These are phyloP conservation scores for Parathielavia hyrcaniae DNA, from an alignment of 495 filamentous ascomycete species.

Conservation along the genomic window DNA sequence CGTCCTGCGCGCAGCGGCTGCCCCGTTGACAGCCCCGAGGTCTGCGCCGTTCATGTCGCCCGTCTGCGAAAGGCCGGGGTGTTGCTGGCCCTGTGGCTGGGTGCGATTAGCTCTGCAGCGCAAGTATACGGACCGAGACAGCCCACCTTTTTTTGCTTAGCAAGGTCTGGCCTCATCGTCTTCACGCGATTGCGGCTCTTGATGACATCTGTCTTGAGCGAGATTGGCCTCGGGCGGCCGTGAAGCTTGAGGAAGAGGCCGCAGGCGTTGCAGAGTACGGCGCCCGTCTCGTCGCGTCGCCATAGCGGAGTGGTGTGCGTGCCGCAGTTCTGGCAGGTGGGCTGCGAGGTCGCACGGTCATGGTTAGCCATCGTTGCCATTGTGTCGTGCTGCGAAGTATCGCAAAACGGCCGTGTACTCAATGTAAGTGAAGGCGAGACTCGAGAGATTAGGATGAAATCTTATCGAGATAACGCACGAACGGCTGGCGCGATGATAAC, in stretches of 20 bases:
- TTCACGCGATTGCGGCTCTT: conserved; percentile 99
- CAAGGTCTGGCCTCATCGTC: conserved; percentile 67
- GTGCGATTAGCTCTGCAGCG: neutral
- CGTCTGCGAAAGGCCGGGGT: conserved; percentile 46
- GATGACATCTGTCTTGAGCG: conserved; percentile 97
- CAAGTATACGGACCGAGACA: neutral
- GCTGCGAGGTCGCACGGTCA: conserved; percentile 68
- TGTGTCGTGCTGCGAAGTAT: conserved; percentile 14
- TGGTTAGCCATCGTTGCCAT: conserved; percentile 44
- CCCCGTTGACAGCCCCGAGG: conserved; percentile 35
- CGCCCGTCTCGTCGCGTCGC: conserved; percentile 91
- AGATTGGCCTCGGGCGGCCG: conserved; percentile 84
- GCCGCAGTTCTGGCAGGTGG: conserved; percentile 92
- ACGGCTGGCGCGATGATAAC: conserved; percentile 29
- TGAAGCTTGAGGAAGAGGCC: conserved; percentile 96
- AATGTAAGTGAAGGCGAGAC: conserved; percentile 11
- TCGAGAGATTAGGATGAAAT: conserved; percentile 32
- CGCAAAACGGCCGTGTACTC: neutral
- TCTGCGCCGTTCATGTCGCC: conserved; percentile 56
- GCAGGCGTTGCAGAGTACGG: conserved; percentile 98
- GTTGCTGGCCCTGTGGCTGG: conserved; percentile 19
- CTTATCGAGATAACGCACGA: conserved; percentile 24
- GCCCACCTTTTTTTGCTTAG: conserved; percentile 79
- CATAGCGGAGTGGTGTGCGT: conserved; percentile 95
- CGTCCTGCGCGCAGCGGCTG: conserved; percentile 48